Conservation (phyloP, 257 asterid genomes). For the Nicotiana paniculata region DNA sequence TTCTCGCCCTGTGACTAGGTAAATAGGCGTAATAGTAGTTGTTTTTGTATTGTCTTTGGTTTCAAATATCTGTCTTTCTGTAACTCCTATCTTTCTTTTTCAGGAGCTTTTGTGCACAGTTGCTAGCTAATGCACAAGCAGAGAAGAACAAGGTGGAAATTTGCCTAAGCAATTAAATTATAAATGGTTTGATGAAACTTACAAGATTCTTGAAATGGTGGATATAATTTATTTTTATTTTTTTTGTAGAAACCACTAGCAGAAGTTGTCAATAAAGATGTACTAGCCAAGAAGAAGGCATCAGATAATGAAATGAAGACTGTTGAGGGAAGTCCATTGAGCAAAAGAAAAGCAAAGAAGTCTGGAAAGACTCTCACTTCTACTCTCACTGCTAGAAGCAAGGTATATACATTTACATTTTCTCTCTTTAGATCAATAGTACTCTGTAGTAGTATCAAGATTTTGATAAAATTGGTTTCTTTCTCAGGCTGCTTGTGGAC, state of each 20-base stretch:
- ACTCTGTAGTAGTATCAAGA: not conserved
- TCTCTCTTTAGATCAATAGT: not conserved
- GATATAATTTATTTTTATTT: not conserved
- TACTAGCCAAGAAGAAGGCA: slow-evolving; percentile 16
- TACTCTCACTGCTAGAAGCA: slow-evolving; percentile 73
- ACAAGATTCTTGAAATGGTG: not conserved
- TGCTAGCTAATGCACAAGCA: slow-evolving; percentile 25
- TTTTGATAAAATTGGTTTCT: not conserved
- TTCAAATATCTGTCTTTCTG: too few relatives aligned
- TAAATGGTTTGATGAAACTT: not conserved
- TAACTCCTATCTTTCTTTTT: too few relatives aligned
- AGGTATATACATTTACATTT: slow-evolving; percentile 10
- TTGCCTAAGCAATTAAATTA: not conserved
- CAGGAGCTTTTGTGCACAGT: slow-evolving; percentile 19
- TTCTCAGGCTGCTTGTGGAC: slow-evolving; percentile 48
- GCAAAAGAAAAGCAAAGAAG: slow-evolving; percentile 26
- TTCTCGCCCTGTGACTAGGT: slow-evolving; percentile 26
- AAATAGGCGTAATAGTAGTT: too few relatives aligned
- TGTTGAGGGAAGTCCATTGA: slow-evolving; percentile 9
- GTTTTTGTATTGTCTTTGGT: too few relatives aligned
- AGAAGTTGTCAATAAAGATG: slow-evolving; percentile 15
- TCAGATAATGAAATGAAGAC: slow-evolving; percentile 18
- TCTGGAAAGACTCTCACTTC: slow-evolving; percentile 49
- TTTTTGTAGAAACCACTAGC: slow-evolving; percentile 1
- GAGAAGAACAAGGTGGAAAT: slow-evolving; percentile 14